These are phyloP conservation scores for Globisporangium camurandrum DNA, from an alignment of 352 stramenopile genomes.

Conservation along the genomic window DNA sequence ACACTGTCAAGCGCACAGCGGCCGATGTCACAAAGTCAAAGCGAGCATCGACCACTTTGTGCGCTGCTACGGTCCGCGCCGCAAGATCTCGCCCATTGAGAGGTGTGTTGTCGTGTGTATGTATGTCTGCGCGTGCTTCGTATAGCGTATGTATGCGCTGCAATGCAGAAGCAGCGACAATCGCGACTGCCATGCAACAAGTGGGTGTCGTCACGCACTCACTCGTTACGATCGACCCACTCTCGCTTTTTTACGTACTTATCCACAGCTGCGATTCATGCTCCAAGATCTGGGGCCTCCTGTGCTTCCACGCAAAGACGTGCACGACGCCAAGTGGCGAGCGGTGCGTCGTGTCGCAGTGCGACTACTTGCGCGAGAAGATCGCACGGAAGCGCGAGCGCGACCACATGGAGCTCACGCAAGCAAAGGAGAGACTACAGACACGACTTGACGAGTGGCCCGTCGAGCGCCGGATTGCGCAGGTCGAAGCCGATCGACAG, in stretches of 20 bases:
- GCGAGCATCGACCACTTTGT: conserved; percentile 86
- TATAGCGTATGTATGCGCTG: too few species aligned
- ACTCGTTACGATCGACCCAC: too few species aligned
- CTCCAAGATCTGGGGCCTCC: conserved; percentile 77
- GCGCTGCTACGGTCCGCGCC: conserved; percentile 71
- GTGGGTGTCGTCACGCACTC: not conserved
- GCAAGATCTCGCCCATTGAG: conserved; percentile 65
- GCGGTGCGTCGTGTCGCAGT: conserved; percentile 77
- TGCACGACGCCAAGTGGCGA: conserved; percentile 40
- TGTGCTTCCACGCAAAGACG: conserved; percentile 83
- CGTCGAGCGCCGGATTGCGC: conserved; percentile 70
- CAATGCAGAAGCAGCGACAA: not conserved
- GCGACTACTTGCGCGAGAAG: conserved; percentile 81
- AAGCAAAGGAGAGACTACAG: conserved; percentile 39
- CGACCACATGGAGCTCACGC: conserved; percentile 49
- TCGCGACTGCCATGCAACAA: not conserved
- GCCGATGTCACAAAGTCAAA: conserved; percentile 84
- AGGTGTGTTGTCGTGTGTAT: conserved; percentile 25
- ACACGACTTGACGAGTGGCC: conserved; percentile 60
- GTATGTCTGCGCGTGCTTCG: not conserved
- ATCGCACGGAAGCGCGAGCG: conserved; percentile 68
- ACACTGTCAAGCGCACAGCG: conserved; percentile 50
- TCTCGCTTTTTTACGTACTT: not conserved
- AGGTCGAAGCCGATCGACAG: conserved; percentile 69
- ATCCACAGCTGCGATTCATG: conserved; percentile 62